Evolutionary conservation across 345 rosid species (phyloP), one percentile per base, ranked within the genome.

Genomic region (Erodium maritimum): DNA sequence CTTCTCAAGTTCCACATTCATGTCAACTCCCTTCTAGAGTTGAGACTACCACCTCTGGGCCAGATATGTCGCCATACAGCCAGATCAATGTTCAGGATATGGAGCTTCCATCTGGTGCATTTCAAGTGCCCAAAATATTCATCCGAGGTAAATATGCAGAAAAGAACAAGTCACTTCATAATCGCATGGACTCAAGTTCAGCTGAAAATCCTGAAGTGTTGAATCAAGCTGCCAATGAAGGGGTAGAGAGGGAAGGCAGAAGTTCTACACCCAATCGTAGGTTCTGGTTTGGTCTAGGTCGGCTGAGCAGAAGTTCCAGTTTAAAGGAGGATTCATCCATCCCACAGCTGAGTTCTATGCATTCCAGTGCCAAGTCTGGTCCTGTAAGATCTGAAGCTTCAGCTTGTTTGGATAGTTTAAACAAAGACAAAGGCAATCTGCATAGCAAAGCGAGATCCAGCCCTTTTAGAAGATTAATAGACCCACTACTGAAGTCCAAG

Each of bases 221-320:
- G 54, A 76, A 81, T 65, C 84, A 69, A 64, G 84, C 82, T 67
- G 24, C 71, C 22, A 65, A 55, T 1, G 77, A 72, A 61, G 54
- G 59, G 21, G 77, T 61, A 18, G 60, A 69, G 22, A 66, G 58
- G 62, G 82, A 68, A 81, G 67, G 73, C 71, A 79, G 83, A 64
- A 75, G 69, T 51, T 62, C 62, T 21, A 79, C 94, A 55, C 82
- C 94, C 54, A 82, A 69, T 70, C 78, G 79, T 51, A 75, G 95
- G 55, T 85, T 83, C 74, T 83, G 94, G 80, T 85, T 87, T 68
- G 86, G 86, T 79, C 75, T 91, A 23, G 72, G 88, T 60, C 80
- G 76, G 65, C 69, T 83, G 71, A 71, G 82, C 59, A 83, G 81
- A 74, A 93, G 95, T 77, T 80, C 84, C 73, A 89, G 88, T 58